phyloP scores from a whole-genome alignment of 2,329 filamentous ascomycete genomes.

The Hypoxylon sp. region DNA sequence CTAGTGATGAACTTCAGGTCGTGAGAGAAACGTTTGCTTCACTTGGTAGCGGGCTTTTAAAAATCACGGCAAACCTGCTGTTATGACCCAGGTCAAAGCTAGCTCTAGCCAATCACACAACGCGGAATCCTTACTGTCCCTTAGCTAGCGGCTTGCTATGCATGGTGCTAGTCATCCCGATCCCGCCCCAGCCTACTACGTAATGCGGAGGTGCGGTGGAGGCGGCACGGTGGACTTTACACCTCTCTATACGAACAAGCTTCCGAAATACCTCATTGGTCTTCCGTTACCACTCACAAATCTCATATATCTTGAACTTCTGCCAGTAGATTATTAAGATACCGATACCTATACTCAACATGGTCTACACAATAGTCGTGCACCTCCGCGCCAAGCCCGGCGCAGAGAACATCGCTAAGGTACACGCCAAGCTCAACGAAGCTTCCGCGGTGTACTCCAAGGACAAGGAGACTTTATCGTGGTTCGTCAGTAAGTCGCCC shows the following conservation, averaged over 20 bases:
- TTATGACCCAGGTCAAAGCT: not conserved
- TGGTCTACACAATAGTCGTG: slow-evolving; percentile 78
- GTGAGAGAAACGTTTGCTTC: too few species aligned
- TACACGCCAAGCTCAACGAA: slow-evolving; percentile 80
- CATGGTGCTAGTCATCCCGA: slow-evolving; percentile 9
- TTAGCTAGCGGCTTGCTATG: not conserved
- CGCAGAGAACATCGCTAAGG: slow-evolving; percentile 71
- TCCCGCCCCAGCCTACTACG: slow-evolving; percentile 4
- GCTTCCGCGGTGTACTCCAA: slow-evolving; percentile 79
- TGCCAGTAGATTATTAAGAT: not conserved
- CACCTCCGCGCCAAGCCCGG: slow-evolving; percentile 79
- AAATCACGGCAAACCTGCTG: too few species aligned
- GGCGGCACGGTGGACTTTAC: not conserved
- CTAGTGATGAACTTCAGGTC: too few species aligned
- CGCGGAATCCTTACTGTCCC: not conserved
- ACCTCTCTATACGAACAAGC: too few species aligned
- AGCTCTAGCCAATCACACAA: slow-evolving; percentile 16
- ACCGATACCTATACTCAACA: slow-evolving; percentile 49
- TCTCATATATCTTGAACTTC: not conserved
- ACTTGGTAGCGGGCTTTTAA: too few species aligned
- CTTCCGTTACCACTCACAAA: not conserved
- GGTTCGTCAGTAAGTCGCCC: slow-evolving; percentile 71
- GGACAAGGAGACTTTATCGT: slow-evolving; percentile 77
- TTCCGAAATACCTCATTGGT: slow-evolving; percentile 1
- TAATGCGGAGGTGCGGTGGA: slow-evolving; percentile 19